phyloP scores from a whole-genome alignment of 345 rosid species.

The Kandelia obovata region DNA sequence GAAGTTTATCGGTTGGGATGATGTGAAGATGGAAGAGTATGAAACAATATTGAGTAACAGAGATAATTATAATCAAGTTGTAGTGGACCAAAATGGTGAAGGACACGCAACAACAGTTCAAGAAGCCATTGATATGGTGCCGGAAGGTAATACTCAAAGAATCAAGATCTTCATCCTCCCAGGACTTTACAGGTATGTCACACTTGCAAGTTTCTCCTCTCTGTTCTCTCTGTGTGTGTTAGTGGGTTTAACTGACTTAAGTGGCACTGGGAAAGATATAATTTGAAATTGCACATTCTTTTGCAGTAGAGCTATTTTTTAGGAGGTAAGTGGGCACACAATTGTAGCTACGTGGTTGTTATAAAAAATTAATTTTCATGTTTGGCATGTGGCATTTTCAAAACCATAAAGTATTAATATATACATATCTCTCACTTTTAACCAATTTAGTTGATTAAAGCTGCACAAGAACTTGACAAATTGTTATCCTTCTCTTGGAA shows the following conservation, averaged over 20 bases:
- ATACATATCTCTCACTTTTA: not conserved
- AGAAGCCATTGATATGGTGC: constrained; percentile 85
- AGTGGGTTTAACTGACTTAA: not conserved
- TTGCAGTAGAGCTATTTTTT: constrained; percentile 33
- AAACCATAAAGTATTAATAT: not conserved
- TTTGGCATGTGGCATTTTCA: not conserved
- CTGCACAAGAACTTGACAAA: not conserved
- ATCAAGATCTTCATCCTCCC: constrained; percentile 74
- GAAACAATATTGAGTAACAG: constrained; percentile 22
- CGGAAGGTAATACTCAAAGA: constrained; percentile 53
- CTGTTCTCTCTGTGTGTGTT: not conserved
- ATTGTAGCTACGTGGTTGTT: constrained; percentile 36
- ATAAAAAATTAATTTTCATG: constrained; percentile 16
- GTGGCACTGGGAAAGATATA: constrained; percentile 1
- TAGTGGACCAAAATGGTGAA: constrained; percentile 63
- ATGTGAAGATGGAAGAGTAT: constrained; percentile 44
- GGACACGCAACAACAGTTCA: constrained; percentile 82
- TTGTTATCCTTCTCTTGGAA: not conserved
- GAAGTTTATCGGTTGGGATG: constrained; percentile 71
- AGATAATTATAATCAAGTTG: constrained; percentile 34
- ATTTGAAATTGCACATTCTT: constrained; percentile 1
- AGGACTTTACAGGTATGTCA: constrained; percentile 73
- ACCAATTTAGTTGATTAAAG: not conserved
- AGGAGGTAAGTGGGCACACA: constrained; percentile 36
- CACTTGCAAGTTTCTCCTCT: not conserved